phyloP scores from a whole-genome alignment of 1,284 basidiomycete species.

The Sporisorium graminicola region DNA sequence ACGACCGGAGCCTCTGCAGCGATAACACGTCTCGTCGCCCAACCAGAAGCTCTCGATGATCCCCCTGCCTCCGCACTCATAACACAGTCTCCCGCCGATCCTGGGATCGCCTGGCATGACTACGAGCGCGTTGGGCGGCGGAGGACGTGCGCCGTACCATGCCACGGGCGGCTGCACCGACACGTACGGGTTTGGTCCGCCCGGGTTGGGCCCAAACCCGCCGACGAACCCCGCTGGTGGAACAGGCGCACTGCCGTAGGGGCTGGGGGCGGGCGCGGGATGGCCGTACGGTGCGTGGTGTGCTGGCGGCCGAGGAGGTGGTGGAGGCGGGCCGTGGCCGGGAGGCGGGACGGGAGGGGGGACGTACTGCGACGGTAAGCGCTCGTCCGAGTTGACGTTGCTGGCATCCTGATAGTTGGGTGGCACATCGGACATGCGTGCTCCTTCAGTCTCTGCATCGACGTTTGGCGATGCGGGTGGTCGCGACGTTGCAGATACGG shows the following conservation, averaged over 20 bases:
- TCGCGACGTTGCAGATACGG: not conserved
- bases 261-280: not conserved
- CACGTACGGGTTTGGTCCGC: conserved; percentile 38
- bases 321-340: conserved; percentile 13
- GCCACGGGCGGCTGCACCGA: conserved; percentile 14
- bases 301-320: conserved; percentile 6
- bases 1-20: conserved; percentile 34
- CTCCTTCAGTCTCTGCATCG: conserved; percentile 49
- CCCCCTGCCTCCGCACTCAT: conserved; percentile 42
- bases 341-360: conserved; percentile 39
- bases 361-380: conserved; percentile 45
- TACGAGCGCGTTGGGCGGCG: conserved; percentile 41
- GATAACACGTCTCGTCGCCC: conserved; percentile 48
- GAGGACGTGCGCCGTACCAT: conserved; percentile 19
- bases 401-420: conserved; percentile 52
- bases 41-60: conserved; percentile 52
- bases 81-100: conserved; percentile 48
- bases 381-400: conserved; percentile 30
- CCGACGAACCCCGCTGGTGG: conserved; percentile 28
- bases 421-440: conserved; percentile 47
- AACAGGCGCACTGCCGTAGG: not conserved
- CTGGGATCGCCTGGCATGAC: conserved; percentile 50
- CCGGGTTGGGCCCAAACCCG: conserved; percentile 30
- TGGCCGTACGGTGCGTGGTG: conserved; percentile 18
- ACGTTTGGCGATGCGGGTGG: conserved; percentile 14